These are phyloP conservation scores for Trichoderma gracile DNA, from an alignment of 2,329 filamentous ascomycete species.

Conservation along the genomic window DNA sequence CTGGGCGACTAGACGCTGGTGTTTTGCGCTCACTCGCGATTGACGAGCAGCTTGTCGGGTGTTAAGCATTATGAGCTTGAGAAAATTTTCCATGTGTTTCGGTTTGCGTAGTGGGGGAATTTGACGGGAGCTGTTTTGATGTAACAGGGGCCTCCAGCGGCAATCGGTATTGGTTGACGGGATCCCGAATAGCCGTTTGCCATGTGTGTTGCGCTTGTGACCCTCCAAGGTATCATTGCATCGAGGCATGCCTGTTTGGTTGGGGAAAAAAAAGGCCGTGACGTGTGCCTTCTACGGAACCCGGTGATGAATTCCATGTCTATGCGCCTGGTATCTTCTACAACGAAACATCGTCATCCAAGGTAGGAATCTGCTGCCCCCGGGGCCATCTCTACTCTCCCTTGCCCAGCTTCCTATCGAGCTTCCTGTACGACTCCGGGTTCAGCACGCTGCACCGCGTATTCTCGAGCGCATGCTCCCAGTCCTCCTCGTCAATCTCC, in stretches of 20 bases:
- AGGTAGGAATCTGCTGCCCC: too few relatives aligned
- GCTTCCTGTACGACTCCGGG: slow-evolving; percentile 45
- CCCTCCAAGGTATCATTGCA: slow-evolving; percentile 6
- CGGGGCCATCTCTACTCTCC: slow-evolving; percentile 35
- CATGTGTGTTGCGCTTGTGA: neutral
- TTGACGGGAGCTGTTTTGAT: neutral
- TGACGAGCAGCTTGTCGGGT: neutral
- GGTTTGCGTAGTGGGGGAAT: neutral
- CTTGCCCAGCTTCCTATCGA: slow-evolving; percentile 40
- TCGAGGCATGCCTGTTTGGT: neutral
- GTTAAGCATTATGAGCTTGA: neutral
- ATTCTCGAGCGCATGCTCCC: slow-evolving; percentile 53
- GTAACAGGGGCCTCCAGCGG: neutral
- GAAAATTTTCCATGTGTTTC: neutral
- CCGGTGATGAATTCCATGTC: neutral
- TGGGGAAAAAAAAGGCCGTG: neutral
- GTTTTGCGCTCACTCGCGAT: neutral
- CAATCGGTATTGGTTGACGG: neutral
- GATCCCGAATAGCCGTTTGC: slow-evolving; percentile 12
- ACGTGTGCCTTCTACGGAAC: neutral
- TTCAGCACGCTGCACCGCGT: slow-evolving; percentile 54
- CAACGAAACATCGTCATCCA: neutral
- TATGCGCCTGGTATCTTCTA: slow-evolving; percentile 10
- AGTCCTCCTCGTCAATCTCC: slow-evolving; percentile 46
- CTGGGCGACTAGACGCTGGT: slow-evolving; percentile 15